Base-by-base conservation (phyloP, 768 basidiomycete species). In the Boletus edulis region DNA sequence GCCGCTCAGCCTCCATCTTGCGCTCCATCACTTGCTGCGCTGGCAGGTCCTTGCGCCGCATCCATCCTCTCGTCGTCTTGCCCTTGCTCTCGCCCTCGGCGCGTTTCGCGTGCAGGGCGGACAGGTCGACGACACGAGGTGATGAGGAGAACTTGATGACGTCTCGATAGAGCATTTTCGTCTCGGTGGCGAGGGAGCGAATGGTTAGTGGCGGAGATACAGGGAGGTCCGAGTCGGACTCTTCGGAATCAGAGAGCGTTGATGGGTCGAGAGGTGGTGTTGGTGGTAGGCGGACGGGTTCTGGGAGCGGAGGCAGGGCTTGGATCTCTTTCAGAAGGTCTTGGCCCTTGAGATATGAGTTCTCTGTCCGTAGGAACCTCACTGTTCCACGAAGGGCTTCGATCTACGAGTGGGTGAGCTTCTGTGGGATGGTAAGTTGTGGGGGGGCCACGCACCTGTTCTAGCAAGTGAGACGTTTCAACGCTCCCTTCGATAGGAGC, bases 311-410 rank as follows among this genome's bases (percentile, higher is more conserved):
- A 17, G 89, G 89, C 0, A 98, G 77, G 7, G 83, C 66, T 58
- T 88, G 83, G 52, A 98, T 85, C 62, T 93, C 90, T 49, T 81
- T 80, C 55, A 98, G 83, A 0, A 98, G 81, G 63, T 95, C 93
- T 69, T 93, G 91, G 3, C 94, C 92, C 67, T 90, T 94, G 73
- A 98, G 85, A 67, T 91, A 94, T 3, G 91, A 82, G 68, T 98
- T 98, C 72, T 98, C 95, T 35, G 81, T 85, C 22, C 95, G 85
- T n/a, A 99, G 78, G 83, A 90, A 98, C 18, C 92, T 85, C 29
- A 98, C 84, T 0, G 95, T 91, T 6, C 88, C 86, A 39, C 92
- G 89, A n/a, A 98, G 81, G 14, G 89, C 89, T 44, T 96, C 91
- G 65, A 98, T 86, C 89, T 94, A 62, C 22, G 54, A 13, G 53